phyloP scores from a whole-genome alignment of 305 asterid genomes.

The Salvia sclarea region DNA sequence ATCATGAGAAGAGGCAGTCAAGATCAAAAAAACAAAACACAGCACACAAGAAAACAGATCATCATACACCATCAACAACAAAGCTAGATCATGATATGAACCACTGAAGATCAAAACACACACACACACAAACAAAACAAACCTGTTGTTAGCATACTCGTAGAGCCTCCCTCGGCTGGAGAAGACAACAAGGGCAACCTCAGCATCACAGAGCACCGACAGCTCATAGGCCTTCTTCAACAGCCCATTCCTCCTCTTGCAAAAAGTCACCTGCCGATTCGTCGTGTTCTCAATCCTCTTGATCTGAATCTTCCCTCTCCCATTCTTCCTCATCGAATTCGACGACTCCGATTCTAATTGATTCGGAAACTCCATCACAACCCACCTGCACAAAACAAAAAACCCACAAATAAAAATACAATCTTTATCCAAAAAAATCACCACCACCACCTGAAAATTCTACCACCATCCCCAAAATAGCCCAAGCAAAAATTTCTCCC shows the following conservation, averaged over 20 bases:
- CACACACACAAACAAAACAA: not conserved
- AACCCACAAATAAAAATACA: no score
- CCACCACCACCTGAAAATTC: conserved; percentile 28
- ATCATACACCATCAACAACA: no score
- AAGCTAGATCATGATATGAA: no score
- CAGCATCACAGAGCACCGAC: conserved; percentile 85
- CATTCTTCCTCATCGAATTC: conserved; percentile 51
- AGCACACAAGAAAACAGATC: no score
- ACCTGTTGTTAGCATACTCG: conserved; percentile 88
- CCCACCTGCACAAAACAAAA: no score
- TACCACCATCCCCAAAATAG: conserved; percentile 45
- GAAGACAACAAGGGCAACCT: conserved; percentile 80
- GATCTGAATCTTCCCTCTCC: conserved; percentile 83
- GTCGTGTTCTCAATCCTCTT: conserved; percentile 88
- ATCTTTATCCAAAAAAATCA: no score
- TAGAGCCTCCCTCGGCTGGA: conserved; percentile 82
- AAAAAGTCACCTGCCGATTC: conserved; percentile 84
- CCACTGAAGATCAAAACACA: not conserved
- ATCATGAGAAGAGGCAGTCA: no score
- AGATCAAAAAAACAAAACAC: no score
- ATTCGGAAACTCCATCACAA: conserved; percentile 68
- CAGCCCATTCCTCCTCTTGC: conserved; percentile 79
- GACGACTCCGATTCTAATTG: conserved; percentile 65
- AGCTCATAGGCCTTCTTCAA: conserved; percentile 86
- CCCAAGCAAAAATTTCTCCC: conserved; percentile 42